phyloP scores from a whole-genome alignment of 202 grass and related monocot species.

The Setaria italica region DNA sequence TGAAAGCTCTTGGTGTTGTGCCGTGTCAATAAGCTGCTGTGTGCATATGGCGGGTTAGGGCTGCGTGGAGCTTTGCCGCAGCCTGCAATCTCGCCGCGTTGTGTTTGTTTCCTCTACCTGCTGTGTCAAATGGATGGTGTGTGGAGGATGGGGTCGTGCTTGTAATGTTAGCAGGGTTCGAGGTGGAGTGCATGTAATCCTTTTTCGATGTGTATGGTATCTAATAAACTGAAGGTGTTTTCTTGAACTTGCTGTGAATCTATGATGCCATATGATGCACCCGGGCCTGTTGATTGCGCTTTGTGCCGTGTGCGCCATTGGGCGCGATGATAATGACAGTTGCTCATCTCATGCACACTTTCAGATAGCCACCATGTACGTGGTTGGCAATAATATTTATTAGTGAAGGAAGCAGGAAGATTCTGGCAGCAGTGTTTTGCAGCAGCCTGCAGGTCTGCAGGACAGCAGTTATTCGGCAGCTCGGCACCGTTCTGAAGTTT shows the following conservation, averaged over 20 bases:
- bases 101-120: slow-evolving; percentile 13
- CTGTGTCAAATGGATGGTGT: slow-evolving; percentile 3
- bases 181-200: slow-evolving; percentile 26
- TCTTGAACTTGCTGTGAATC: not conserved
- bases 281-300: not conserved
- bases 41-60: not conserved
- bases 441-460: too few relatives aligned
- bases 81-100: not conserved
- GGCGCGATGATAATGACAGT: too few relatives aligned
- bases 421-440: not conserved
- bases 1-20: slow-evolving; percentile 6
- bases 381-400: not conserved
- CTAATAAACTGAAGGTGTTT: slow-evolving; percentile 22
- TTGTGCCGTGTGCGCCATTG: not conserved
- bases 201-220: slow-evolving; percentile 35
- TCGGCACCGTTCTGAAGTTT: not conserved
- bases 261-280: not conserved
- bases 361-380: not conserved
- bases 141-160: not conserved
- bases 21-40: slow-evolving; percentile 8
- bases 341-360: not conserved
- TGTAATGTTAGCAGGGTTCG: slow-evolving; percentile 31
- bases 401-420: not conserved
- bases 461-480: not conserved
- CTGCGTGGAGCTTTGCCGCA: not conserved